Percentiles rank a stretch among this genome's conserved stretches.
These are phyloP conservation scores for Microthlaspi erraticum DNA, from an alignment of 345 rosid species.

Conservation along the genomic window DNA sequence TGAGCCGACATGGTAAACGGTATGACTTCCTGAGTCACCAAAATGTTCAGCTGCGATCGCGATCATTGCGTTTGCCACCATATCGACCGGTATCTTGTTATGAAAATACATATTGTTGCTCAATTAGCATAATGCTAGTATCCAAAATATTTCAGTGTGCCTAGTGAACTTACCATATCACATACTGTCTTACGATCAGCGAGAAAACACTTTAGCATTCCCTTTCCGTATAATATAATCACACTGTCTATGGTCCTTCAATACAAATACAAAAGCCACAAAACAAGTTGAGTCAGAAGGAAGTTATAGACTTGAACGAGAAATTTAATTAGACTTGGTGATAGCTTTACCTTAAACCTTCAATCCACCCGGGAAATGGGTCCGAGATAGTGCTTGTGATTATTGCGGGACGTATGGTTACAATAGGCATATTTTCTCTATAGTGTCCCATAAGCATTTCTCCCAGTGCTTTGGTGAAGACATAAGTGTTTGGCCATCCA, in stretches of 20 bases:
- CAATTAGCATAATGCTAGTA: background rate
- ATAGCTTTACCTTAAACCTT: conserved; percentile 62
- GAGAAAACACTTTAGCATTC: conserved; percentile 46
- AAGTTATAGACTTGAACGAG: background rate
- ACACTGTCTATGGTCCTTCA: conserved; percentile 62
- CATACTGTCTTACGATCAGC: conserved; percentile 27
- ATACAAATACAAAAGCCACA: background rate
- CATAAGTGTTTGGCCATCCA: conserved; percentile 16
- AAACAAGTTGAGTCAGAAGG: background rate
- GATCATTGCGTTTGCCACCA: conserved; percentile 33
- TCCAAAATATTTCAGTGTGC: background rate
- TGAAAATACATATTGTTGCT: background rate
- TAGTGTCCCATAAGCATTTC: conserved; percentile 66
- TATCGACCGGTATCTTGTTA: conserved; percentile 35
- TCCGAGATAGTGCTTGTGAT: conserved; percentile 76
- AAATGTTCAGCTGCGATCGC: conserved; percentile 10
- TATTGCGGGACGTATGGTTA: conserved; percentile 72
- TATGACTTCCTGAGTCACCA: conserved; percentile 38
- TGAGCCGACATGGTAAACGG: conserved; percentile 73
- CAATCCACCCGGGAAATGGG: conserved; percentile 90
- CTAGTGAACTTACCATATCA: conserved; percentile 52
- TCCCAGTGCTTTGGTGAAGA: conserved; percentile 39
- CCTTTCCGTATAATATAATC: conserved; percentile 48
- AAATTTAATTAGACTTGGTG: background rate
- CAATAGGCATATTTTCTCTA: conserved; percentile 56